Conservation (phyloP, 192 early-diverging fungal genomes). For the Coemansia sp. region DNA sequence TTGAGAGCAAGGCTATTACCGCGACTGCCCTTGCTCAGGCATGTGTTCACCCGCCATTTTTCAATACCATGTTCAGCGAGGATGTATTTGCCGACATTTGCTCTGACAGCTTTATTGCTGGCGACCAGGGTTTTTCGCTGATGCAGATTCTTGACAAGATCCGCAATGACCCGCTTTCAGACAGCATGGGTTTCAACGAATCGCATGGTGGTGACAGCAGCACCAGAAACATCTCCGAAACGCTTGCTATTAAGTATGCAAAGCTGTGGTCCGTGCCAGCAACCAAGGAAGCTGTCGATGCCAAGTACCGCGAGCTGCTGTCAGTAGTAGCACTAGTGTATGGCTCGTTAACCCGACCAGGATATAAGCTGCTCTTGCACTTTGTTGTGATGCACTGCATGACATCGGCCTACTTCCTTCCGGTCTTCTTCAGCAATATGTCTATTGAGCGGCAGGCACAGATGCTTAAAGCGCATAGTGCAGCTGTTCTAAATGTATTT, state of each 20-base stretch:
- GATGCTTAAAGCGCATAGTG: slow-evolving; percentile 47
- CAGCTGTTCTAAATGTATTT: slow-evolving; percentile 31
- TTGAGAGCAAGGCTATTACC: slow-evolving; percentile 53
- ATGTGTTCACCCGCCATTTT: slow-evolving; percentile 26
- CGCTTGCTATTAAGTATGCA: slow-evolving; percentile 30
- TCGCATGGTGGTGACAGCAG: neutral
- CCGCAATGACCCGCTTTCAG: slow-evolving; percentile 29
- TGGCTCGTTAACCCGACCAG: slow-evolving; percentile 34
- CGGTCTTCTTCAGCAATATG: slow-evolving; percentile 38
- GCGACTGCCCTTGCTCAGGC: slow-evolving; percentile 56
- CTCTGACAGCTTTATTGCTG: neutral
- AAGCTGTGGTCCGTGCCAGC: slow-evolving; percentile 42
- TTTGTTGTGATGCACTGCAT: slow-evolving; percentile 53
- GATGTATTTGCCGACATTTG: slow-evolving; percentile 20
- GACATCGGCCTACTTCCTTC: slow-evolving; percentile 56
- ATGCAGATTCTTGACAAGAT: slow-evolving; percentile 34
- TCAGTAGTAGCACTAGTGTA: slow-evolving; percentile 30
- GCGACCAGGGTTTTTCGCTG: slow-evolving; percentile 14
- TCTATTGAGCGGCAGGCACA: slow-evolving; percentile 36
- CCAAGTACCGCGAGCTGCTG: slow-evolving; percentile 45
- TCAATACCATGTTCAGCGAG: slow-evolving; percentile 7
- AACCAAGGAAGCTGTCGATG: slow-evolving; percentile 30
- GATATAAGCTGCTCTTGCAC: slow-evolving; percentile 20
- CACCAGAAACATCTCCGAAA: neutral
- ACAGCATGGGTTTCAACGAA: slow-evolving; percentile 8